These are phyloP conservation scores for Fonsecaea pugnacius DNA, from an alignment of 2,329 filamentous ascomycete genomes.

Conservation along the genomic window DNA sequence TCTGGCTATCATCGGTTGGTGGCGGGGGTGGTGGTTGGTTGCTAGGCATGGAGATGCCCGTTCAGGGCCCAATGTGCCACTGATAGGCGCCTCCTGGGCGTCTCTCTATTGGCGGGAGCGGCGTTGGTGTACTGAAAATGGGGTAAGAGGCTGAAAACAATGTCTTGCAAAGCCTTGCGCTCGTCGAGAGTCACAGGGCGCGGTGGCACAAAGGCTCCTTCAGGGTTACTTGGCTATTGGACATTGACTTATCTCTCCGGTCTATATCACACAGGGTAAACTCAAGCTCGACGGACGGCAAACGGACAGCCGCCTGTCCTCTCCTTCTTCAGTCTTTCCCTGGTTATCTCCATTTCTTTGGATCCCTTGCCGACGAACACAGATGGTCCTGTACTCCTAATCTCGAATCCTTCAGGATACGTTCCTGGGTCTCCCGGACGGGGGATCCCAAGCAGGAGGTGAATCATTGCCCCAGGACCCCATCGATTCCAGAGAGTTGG, in stretches of 20 bases:
- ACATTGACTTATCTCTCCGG: neutral
- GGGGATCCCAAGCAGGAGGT: slow-evolving; percentile 51
- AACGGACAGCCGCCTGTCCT: slow-evolving; percentile 58
- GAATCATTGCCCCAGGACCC: slow-evolving; percentile 61
- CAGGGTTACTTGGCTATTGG: neutral
- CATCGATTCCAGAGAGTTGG: slow-evolving; percentile 66
- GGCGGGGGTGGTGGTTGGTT: slow-evolving; percentile 7
- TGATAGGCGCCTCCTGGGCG: slow-evolving; percentile 14
- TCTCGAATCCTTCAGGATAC: slow-evolving; percentile 53
- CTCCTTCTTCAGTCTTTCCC: slow-evolving; percentile 44
- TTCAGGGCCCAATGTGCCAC: neutral
- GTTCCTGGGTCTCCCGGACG: slow-evolving; percentile 55
- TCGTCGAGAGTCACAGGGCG: slow-evolving; percentile 13
- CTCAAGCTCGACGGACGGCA: slow-evolving; percentile 26
- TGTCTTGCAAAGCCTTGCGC: slow-evolving; percentile 3
- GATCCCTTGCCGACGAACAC: slow-evolving; percentile 58
- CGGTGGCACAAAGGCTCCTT: neutral
- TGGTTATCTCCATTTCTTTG: slow-evolving; percentile 53
- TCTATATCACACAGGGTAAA: neutral
- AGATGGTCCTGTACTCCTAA: slow-evolving; percentile 66
- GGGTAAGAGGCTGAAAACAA: slow-evolving; percentile 4
- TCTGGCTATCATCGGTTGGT: slow-evolving; percentile 25
- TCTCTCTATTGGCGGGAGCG: slow-evolving; percentile 10
- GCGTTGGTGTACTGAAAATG: neutral
- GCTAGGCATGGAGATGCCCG: slow-evolving; percentile 28